Evolutionary conservation across 169 alveolate genomes (phyloP), one percentile per base, ranked within the genome.

Genomic region (Eimeria nieschulzi): DNA sequence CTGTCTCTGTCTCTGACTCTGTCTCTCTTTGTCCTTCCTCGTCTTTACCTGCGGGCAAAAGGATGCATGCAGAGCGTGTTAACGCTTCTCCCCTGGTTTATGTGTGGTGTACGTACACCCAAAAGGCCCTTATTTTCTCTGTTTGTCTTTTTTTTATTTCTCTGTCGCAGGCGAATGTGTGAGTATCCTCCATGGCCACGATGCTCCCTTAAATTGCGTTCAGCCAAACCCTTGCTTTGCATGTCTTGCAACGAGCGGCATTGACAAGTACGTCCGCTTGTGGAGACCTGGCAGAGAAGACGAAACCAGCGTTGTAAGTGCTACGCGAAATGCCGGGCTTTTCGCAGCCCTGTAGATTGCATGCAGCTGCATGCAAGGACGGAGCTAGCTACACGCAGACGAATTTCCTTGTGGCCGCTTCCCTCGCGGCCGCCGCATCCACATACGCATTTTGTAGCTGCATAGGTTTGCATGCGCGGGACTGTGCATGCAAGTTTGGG

Each of bases 131-230:
- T 73, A 12, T 39, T 5, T 23, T 26, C 46, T 7, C 59, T 46
- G 83, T 39, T 73, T 73, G 63, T 73, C 55, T 39, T 5, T 46
- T 39, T 9, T 26, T 73, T 73, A 13, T 23, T 23, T 39, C 9
- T 23, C 63, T 46, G 64, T 39, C 46, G 83, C 83, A 73, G 83
- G 83, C 7, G 63, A 73, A 51, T 73, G 83, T 21, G 83, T 73
- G 26, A 33, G 83, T 23, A 17, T 73, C 61, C 15, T 73, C 25
- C 6, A 17, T 2, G 83, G 83, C 5, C 83, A 73, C 63, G 63
- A 73, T 5, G 7, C 59, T 9, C 61, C 83, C 23, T 25, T 73
- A 51, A 73, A 73, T 39, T 73, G 83, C 63, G 83, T 73, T 7
- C 83, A 73, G 46, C 26, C 63, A 73, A 73, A 73, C 61, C 83